Base-by-base conservation (phyloP, 306 rosid genomes). In the Gillenia trifoliata region DNA sequence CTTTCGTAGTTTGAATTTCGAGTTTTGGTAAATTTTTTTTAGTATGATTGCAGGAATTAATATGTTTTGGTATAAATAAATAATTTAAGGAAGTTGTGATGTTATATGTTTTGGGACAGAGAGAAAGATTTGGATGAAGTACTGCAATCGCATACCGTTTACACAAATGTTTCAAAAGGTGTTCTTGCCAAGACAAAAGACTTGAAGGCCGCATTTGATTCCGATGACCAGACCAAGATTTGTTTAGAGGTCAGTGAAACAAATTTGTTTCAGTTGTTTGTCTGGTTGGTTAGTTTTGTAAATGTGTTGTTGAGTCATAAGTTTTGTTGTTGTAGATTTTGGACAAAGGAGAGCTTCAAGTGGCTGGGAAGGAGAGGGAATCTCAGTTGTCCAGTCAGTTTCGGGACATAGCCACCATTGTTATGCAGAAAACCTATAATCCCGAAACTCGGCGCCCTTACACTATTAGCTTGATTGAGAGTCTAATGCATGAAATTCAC, bases 321-420 rank as follows among this genome's bases (percentile, higher is more conserved):
- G 34, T 5, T 40, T 65, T 41, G 31, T 33, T 34, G 23, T 12
- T 64, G 68, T 80, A 94, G 97, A 88, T 91, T 77, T 85, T 94
- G 73, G 87, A 91, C 72, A 90, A 90, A 84, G 98, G 97, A 59
- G 98, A 91, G 79, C 97, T 94, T 86, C 98, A 91, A 83, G 89
- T 91, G 30, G 96, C 97, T 54, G 98, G 94, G 78, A 94, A 94
- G 78, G 98, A 94, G 90, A 90, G 98, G 80, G 98, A 94, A 59
- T 92, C 98, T 9, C 73, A 88, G 60, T 78, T 94, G 52, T 88
- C 95, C 0, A 94, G 80, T 88, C 98, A 94, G 86, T 94, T 94
- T 75, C 84, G 98, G 80, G 98, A 94, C 79, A 91, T 94, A 38
- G 98, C 98, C 5, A 94, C 96, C 64, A 88, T 91, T 78, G 92